Percentiles rank a stretch among this genome's conserved stretches.
Conservation (phyloP, 768 basidiomycete genomes). For the Boletus rubroflammeus region DNA sequence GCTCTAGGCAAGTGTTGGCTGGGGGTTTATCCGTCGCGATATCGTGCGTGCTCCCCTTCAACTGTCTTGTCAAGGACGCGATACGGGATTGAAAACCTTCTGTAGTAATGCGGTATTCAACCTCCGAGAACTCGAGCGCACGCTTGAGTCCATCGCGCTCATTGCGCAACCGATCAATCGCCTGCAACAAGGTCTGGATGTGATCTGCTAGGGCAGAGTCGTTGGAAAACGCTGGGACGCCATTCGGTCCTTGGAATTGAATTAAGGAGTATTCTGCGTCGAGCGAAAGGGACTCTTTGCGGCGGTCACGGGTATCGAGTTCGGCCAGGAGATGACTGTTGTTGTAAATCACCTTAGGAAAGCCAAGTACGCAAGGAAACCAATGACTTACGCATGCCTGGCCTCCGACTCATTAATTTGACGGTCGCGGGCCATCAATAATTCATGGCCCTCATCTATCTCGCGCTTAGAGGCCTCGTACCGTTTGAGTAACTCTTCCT, state of each 20-base stretch:
- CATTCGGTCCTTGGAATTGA: not conserved
- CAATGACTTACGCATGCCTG: conserved; percentile 25
- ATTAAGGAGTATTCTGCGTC: not conserved
- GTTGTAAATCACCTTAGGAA: not conserved
- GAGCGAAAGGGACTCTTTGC: not conserved
- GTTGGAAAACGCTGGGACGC: conserved; percentile 4
- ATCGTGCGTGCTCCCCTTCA: conserved; percentile 21
- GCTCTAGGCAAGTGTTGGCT: conserved; percentile 6
- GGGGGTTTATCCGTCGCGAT: not conserved
- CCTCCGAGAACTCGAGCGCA: conserved; percentile 63
- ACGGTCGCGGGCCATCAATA: conserved; percentile 19
- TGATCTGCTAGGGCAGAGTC: conserved; percentile 34
- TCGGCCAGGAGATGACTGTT: conserved; percentile 22
- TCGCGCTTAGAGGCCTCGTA: conserved; percentile 38
- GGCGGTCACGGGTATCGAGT: conserved; percentile 5
- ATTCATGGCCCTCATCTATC: conserved; percentile 22
- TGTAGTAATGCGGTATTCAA: conserved; percentile 61
- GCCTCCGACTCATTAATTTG: conserved; percentile 25
- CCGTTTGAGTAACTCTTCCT: conserved; percentile 46
- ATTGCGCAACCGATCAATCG: conserved; percentile 61
- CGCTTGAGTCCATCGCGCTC: conserved; percentile 64
- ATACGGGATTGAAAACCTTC: conserved; percentile 56
- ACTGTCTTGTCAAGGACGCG: conserved; percentile 27
- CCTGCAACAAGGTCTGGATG: conserved; percentile 55
- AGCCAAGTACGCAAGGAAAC: not conserved